Base-by-base conservation (phyloP, 176 grass and related monocot species). In the Secale cereale region DNA sequence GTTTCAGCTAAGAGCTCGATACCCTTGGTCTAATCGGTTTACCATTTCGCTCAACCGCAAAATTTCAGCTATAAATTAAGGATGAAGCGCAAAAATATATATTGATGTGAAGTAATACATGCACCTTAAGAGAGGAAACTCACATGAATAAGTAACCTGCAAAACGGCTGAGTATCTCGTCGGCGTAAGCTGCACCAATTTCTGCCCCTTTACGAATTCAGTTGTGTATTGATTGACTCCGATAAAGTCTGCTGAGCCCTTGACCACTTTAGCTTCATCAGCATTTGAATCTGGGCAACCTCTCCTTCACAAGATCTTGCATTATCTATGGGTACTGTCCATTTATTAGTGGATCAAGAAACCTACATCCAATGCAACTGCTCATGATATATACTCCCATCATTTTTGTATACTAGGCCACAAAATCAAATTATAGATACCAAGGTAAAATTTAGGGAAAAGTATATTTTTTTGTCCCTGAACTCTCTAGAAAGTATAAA, bases 181-280 rank as follows among this genome's bases (percentile, higher is more conserved):
- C 11, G 85, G 74, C 4, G 79, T 78, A 74, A 71, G 83, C 80
- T 87, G 45, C 62, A 82, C 70, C 30, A 86, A 67, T 76, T 78
- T 62, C 52, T 87, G 84, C 28, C 80, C 88, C 80, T 86, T 61
- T 54, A 94, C 92, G 57, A 95, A 98, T 66, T 91, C 93, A 73
- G 78, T 77, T 45, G 96, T 98, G 82, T 98, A 98, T 40, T 95
- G 74, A 62, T 98, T 98, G 59, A 98, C 95, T 1, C 96, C 96
- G 8, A 98, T 78, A 45, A 87, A 98, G 78, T 95, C 96, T 40
- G 87, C 85, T 13, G 96, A 98, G 35, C 96, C 96, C 80, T 98
- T 94, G 26, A 98, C 86, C 80, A 98, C 65, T 69, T 83, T 95
- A 82, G 80, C 82, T 87, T 98, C 91, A 78, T 95, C 93, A 76